phyloP scores from a whole-genome alignment of 1,284 basidiomycete genomes.

The Apiotrichum laibachii region DNA sequence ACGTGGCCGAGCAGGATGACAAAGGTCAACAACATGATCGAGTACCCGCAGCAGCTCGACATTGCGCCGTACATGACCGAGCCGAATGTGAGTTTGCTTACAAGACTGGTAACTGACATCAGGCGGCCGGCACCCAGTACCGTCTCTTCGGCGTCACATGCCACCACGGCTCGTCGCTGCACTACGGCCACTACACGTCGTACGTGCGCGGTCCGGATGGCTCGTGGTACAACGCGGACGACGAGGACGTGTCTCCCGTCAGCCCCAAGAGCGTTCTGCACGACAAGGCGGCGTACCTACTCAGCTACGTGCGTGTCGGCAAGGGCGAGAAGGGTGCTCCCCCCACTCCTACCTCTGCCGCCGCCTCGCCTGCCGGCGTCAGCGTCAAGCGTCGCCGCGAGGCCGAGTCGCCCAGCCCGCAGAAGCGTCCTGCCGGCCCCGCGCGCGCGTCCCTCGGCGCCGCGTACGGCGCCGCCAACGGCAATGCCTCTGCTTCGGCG shows the following conservation, averaged over 20 bases:
- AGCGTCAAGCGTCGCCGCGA: slow-evolving; percentile 27
- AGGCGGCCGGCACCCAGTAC: slow-evolving; percentile 68
- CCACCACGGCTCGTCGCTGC: slow-evolving; percentile 87
- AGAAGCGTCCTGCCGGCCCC: slow-evolving; percentile 24
- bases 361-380: too few species aligned
- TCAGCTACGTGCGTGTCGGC: slow-evolving; percentile 74
- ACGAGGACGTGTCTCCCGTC: slow-evolving; percentile 65
- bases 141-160: slow-evolving; percentile 87
- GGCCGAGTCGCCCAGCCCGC: slow-evolving; percentile 57
- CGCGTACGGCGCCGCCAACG: slow-evolving; percentile 2
- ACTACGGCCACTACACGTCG: slow-evolving; percentile 94
- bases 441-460: background rate
- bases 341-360: background rate
- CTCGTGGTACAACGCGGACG: slow-evolving; percentile 90
- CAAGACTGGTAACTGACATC: background rate
- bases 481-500: slow-evolving; percentile 2
- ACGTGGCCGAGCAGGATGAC: slow-evolving; percentile 61
- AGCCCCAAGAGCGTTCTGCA: slow-evolving; percentile 55
- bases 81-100: slow-evolving; percentile 46
- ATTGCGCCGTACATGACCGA: slow-evolving; percentile 82
- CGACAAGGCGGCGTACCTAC: slow-evolving; percentile 82
- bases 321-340: background rate
- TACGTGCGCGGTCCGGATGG: slow-evolving; percentile 71
- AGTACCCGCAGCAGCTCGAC: slow-evolving; percentile 75
- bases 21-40: slow-evolving; percentile 74